These are phyloP conservation scores for Fusarium nurragi DNA, from an alignment of 2,329 filamentous ascomycete genomes.

Conservation along the genomic window DNA sequence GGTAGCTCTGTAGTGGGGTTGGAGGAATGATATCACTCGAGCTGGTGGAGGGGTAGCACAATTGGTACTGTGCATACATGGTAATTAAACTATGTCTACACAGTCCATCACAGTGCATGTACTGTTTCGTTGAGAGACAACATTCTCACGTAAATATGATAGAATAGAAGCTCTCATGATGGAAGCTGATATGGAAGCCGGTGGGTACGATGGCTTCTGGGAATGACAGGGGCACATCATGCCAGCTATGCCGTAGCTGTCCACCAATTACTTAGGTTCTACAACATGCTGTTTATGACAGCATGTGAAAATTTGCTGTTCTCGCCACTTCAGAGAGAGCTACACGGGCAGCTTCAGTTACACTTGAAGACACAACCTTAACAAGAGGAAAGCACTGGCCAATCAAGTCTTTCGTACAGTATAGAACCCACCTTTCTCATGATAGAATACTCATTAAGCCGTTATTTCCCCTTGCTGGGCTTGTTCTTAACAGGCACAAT, in stretches of 20 bases:
- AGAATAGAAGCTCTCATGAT: slow-evolving; percentile 16
- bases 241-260: background rate
- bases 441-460: background rate
- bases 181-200: background rate
- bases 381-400: background rate
- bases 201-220: background rate
- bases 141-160: slow-evolving; percentile 17
- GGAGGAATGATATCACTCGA: slow-evolving; percentile 44
- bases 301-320: background rate
- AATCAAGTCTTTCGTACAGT: background rate
- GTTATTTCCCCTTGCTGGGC: slow-evolving; percentile 23
- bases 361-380: background rate
- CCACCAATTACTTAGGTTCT: background rate
- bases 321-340: background rate
- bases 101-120: slow-evolving; percentile 18
- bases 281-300: background rate
- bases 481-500: slow-evolving; percentile 39
- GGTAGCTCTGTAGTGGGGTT: slow-evolving; percentile 43
- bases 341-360: slow-evolving; percentile 10
- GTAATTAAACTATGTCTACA: background rate
- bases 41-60: slow-evolving; percentile 42
- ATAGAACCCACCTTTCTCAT: slow-evolving; percentile 10
- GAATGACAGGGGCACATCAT: background rate
- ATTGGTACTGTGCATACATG: slow-evolving; percentile 35
- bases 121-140: slow-evolving; percentile 13